These are phyloP conservation scores for Casaregolazyma suthepensis DNA, from an alignment of 1,139 yeast species.

Conservation along the genomic window DNA sequence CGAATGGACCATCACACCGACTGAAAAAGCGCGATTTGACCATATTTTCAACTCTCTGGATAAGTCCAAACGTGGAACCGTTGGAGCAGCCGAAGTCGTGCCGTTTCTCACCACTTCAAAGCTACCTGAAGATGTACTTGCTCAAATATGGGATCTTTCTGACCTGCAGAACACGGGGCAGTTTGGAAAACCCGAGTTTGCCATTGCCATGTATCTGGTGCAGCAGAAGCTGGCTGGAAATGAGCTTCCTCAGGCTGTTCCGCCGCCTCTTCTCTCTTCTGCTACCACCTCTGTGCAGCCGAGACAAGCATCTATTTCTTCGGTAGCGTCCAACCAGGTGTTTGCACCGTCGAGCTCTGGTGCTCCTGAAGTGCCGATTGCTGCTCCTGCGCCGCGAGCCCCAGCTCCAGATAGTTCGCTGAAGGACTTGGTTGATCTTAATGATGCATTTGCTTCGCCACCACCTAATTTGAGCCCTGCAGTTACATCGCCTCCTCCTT, in stretches of 20 bases:
- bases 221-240: constrained; percentile 76
- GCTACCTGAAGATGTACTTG: constrained; percentile 76
- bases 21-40: constrained; percentile 73
- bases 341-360: constrained; percentile 10
- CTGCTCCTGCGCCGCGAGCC: constrained; percentile 12
- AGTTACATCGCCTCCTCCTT: constrained; percentile 4
- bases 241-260: constrained; percentile 55
- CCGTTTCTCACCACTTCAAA: constrained; percentile 85
- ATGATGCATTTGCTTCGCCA: constrained; percentile 38
- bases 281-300: constrained; percentile 13
- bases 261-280: constrained; percentile 25
- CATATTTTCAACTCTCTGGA: constrained; percentile 73
- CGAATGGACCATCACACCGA: constrained; percentile 66
- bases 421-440: constrained; percentile 30
- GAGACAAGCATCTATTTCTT: constrained; percentile 18
- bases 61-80: constrained; percentile 51
- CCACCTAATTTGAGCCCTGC: constrained; percentile 27
- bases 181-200: constrained; percentile 75
- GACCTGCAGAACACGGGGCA: constrained; percentile 85
- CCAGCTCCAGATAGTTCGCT: constrained; percentile 19
- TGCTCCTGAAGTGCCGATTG: neutral
- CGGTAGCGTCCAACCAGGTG: constrained; percentile 21
- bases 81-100: constrained; percentile 71
- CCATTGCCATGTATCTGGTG: constrained; percentile 89
- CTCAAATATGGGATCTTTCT: constrained; percentile 90